Evolutionary conservation across 192 early-diverging fungal genomes (phyloP).

Genomic region (Thamnidium elegans): DNA sequence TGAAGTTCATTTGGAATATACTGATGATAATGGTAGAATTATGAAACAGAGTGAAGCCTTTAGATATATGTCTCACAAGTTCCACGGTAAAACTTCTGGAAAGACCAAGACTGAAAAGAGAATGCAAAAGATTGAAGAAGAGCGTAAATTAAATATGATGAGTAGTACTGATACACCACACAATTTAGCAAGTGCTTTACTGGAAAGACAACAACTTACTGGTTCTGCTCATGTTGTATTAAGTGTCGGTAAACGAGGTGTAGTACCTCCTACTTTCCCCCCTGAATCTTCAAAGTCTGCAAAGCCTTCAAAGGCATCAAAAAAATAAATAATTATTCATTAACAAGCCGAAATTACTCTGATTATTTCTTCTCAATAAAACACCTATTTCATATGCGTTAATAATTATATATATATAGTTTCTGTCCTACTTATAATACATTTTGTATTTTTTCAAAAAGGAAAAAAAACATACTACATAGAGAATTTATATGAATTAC

Average conservation of each 20-base stretch:
- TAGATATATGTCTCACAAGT: constrained; percentile 86
- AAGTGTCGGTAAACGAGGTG: constrained; percentile 69
- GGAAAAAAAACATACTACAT: no score
- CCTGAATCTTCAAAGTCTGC: neutral
- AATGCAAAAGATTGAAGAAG: constrained; percentile 78
- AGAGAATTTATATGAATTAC: no score
- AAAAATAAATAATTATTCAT: no score
- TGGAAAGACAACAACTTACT: constrained; percentile 63
- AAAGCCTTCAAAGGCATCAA: no score
- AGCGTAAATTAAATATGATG: constrained; percentile 72
- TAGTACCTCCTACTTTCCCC: constrained; percentile 21
- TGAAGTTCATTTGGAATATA: constrained; percentile 85
- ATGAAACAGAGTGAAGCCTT: constrained; percentile 91
- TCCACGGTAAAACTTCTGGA: constrained; percentile 92
- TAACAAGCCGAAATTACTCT: no score
- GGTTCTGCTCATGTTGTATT: constrained; percentile 84
- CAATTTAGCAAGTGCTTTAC: constrained; percentile 66
- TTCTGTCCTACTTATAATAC: no score
- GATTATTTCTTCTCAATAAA: no score
- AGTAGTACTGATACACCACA: constrained; percentile 73
- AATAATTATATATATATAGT: no score
- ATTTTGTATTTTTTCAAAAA: no score
- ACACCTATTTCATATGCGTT: no score
- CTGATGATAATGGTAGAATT: constrained; percentile 81
- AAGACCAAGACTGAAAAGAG: constrained; percentile 94